Percentiles rank a stretch among this genome's conserved stretches.
Conservation (phyloP, 345 rosid genomes). For the Moringa oleifera region DNA sequence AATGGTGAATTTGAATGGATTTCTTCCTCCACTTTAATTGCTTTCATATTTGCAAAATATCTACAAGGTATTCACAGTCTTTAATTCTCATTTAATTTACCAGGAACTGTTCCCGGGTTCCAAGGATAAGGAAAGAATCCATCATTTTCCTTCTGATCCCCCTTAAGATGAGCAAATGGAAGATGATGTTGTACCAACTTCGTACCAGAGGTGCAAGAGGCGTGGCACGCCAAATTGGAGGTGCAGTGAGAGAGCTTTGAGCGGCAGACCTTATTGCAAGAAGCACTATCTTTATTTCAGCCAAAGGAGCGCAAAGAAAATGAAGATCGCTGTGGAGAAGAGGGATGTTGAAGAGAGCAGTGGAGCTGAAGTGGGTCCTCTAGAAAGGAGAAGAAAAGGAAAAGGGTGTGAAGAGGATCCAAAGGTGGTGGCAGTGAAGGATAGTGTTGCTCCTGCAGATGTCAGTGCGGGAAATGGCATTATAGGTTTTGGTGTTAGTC, state of each 20-base stretch:
- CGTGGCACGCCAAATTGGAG: background rate
- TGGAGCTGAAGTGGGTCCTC: background rate
- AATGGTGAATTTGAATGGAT: too few species aligned
- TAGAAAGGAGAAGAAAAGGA: background rate
- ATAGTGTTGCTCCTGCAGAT: background rate
- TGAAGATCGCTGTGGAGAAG: background rate
- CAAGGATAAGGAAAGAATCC: too few species aligned
- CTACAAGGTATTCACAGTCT: too few species aligned
- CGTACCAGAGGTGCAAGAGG: background rate
- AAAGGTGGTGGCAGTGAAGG: background rate
- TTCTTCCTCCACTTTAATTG: too few species aligned
- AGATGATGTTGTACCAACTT: background rate
- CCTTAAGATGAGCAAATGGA: background rate
- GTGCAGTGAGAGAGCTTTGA: background rate
- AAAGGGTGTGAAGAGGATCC: background rate
- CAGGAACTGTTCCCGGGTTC: background rate
- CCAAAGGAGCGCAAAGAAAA: background rate
- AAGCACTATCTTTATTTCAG: background rate
- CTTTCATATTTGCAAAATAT: too few species aligned
- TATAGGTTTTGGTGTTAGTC: conserved; percentile 1
- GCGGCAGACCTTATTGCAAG: background rate
- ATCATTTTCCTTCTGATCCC: too few species aligned
- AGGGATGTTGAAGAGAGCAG: background rate
- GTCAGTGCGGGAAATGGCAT: conserved; percentile 3
- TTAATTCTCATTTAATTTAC: too few species aligned